Percentiles rank a stretch among this genome's conserved stretches.
phyloP scores from a whole-genome alignment of 139 green algal genomes.

The Chlorella sp. region DNA sequence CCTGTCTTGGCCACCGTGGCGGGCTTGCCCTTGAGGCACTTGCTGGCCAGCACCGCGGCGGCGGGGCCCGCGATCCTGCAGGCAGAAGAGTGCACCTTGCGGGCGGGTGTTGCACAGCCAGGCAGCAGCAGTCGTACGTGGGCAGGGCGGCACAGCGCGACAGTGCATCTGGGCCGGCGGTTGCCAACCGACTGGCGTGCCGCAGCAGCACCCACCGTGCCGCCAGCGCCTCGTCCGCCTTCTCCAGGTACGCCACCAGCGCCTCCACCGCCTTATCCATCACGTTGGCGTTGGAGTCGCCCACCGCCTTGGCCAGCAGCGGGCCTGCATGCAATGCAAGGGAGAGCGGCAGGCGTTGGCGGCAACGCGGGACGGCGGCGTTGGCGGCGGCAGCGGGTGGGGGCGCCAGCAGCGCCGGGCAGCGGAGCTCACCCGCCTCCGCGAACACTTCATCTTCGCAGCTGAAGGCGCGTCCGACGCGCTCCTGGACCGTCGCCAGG shows the following conservation, averaged over 20 bases:
- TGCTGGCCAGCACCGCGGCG: constrained; percentile 72
- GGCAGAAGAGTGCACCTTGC: too few species aligned
- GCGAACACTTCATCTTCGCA: constrained; percentile 70
- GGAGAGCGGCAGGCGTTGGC: background rate
- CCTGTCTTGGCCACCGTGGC: constrained; percentile 75
- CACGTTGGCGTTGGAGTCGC: constrained; percentile 89
- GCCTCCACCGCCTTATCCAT: constrained; percentile 94
- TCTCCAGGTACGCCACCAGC: constrained; percentile 67
- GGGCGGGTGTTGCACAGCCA: background rate
- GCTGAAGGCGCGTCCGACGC: constrained; percentile 66
- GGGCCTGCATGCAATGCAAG: constrained; percentile 65
- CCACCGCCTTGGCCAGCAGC: constrained; percentile 85
- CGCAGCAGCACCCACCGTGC: constrained; percentile 4
- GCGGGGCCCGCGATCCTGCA: constrained; percentile 70
- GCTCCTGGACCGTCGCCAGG: constrained; percentile 77
- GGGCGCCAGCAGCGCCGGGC: background rate
- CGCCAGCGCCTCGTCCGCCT: constrained; percentile 62
- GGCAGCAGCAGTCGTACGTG: too few species aligned
- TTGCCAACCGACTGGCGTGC: constrained; percentile 20
- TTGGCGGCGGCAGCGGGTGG: background rate
- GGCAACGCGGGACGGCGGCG: background rate
- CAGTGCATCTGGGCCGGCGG: background rate
- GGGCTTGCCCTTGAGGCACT: constrained; percentile 86
- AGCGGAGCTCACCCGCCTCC: constrained; percentile 66
- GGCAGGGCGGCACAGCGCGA: background rate